Percentiles rank a stretch among this genome's conserved stretches.
phyloP scores from a whole-genome alignment of 495 filamentous ascomycete species.

The Apiosordaria backusii region DNA sequence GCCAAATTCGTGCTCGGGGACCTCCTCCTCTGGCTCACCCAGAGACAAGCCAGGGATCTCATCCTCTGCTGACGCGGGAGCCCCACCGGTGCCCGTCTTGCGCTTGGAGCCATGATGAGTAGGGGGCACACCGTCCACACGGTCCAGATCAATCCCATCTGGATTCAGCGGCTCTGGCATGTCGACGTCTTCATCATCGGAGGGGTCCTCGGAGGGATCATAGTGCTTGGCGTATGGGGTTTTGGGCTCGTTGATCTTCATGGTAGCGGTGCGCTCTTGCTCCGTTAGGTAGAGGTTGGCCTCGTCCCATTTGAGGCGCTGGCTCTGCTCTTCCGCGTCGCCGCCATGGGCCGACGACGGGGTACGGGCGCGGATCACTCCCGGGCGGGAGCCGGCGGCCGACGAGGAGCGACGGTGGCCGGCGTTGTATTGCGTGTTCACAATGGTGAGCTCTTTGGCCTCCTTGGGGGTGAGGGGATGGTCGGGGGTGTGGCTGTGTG shows the following conservation, averaged over 20 bases:
- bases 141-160: conserved; percentile 34
- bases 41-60: conserved; percentile 91
- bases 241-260: conserved; percentile 99
- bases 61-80: conserved; percentile 36
- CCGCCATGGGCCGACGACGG: conserved; percentile 38
- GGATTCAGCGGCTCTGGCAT: conserved; percentile 41
- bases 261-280: conserved; percentile 88
- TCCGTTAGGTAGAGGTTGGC: conserved; percentile 94
- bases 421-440: conserved; percentile 92
- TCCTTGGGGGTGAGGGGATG: conserved; percentile 43
- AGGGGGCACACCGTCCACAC: conserved; percentile 35
- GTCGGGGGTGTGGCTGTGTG: conserved; percentile 34
- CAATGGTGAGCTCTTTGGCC: conserved; percentile 82
- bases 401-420: conserved; percentile 85
- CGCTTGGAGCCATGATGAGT: conserved; percentile 4
- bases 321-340: conserved; percentile 51
- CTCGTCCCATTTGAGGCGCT: conserved; percentile 95
- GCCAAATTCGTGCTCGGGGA: conserved; percentile 44
- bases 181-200: conserved; percentile 76
- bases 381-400: conserved; percentile 50
- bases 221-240: conserved; percentile 91
- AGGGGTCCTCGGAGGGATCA: conserved; percentile 81
- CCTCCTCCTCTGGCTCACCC: conserved; percentile 85
- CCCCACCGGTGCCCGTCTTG: background rate
- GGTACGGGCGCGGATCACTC: conserved; percentile 53